Percentiles rank a stretch among this genome's conserved stretches.
Conservation (phyloP, 2,329 filamentous ascomycete species). For the Volutella citrinella region DNA sequence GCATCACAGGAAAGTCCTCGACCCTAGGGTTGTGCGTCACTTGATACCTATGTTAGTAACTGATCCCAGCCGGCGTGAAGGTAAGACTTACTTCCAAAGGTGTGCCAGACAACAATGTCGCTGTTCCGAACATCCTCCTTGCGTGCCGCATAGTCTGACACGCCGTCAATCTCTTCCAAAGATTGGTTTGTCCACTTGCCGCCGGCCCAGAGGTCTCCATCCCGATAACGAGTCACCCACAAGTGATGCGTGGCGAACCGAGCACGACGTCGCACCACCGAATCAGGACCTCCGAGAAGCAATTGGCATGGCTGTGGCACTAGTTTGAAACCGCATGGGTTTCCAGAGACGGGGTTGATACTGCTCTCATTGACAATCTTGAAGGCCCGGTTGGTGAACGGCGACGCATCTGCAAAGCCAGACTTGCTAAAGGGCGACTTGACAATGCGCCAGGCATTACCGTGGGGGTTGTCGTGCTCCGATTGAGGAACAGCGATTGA, state of each 20-base stretch:
- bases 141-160: background rate
- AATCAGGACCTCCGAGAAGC: too few species aligned
- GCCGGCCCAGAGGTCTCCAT: background rate
- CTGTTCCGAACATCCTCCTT: background rate
- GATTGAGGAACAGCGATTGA: slow-evolving; percentile 37
- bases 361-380: slow-evolving; percentile 45
- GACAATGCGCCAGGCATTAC: slow-evolving; percentile 57
- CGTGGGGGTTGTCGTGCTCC: slow-evolving; percentile 55
- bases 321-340: background rate
- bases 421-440: slow-evolving; percentile 45
- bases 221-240: background rate
- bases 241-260: too few species aligned
- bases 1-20: slow-evolving; percentile 50
- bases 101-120: slow-evolving; percentile 58
- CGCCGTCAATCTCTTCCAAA: background rate
- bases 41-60: too few species aligned
- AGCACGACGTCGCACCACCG: too few species aligned
- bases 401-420: slow-evolving; percentile 50
- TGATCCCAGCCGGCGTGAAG: too few species aligned
- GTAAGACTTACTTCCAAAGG: too few species aligned
- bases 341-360: slow-evolving; percentile 42
- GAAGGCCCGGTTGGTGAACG: slow-evolving; percentile 47
- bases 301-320: too few species aligned
- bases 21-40: slow-evolving; percentile 48
- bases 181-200: background rate